A percentile compares a stretch with the other conserved stretches of the same genome.
Evolutionary conservation across 108 stramenopile species (phyloP).

Genomic region (Cyclostephanos tholiformis): DNA sequence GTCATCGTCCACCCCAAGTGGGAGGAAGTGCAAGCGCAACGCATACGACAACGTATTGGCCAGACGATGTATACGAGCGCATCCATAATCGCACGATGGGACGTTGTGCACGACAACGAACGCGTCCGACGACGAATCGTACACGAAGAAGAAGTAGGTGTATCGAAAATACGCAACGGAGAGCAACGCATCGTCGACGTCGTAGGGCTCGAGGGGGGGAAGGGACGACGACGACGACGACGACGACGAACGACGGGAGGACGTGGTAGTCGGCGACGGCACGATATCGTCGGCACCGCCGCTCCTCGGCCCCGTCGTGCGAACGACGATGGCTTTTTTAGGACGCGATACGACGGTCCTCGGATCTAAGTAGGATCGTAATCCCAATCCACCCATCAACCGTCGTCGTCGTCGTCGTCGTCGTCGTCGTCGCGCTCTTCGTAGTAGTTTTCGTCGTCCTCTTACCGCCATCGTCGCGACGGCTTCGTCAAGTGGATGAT

Average conservation of each 20-base stretch:
- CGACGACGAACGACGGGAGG: neutral
- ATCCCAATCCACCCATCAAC: neutral
- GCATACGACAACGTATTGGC: conserved; percentile 36
- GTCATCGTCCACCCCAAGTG: neutral
- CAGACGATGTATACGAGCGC: conserved; percentile 35
- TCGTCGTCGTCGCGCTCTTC: neutral
- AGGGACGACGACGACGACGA: neutral
- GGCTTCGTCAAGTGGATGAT: no score
- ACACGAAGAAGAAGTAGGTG: conserved; percentile 43
- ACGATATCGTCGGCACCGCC: no score
- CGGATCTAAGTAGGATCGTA: no score
- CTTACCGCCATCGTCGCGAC: no score
- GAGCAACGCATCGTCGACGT: conserved; percentile 25
- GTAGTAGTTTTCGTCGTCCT: no score
- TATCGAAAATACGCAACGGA: conserved; percentile 28
- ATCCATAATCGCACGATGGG: conserved; percentile 30
- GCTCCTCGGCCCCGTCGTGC: no score
- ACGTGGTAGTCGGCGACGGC: no score
- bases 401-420: no score
- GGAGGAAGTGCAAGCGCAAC: conserved; percentile 37
- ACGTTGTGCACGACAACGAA: conserved; percentile 39
- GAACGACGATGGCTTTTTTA: no score
- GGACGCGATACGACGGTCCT: no score
- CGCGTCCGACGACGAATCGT: conserved; percentile 28
- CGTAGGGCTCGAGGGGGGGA: conserved; percentile 31